These are phyloP conservation scores for Pinus tabuliformis DNA, from an alignment of 75 land plant genomes.

Conservation along the genomic window DNA sequence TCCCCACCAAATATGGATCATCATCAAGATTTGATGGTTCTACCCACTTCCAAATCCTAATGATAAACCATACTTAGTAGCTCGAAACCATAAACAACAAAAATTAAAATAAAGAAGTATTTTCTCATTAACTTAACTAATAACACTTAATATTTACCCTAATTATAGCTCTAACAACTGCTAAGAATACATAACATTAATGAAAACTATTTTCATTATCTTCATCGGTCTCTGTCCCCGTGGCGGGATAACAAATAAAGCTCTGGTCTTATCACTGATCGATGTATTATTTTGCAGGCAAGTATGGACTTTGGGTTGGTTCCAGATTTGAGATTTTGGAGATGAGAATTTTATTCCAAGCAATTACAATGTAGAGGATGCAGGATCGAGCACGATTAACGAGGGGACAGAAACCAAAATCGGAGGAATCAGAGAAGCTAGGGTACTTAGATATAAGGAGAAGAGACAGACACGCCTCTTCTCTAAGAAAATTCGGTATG, in stretches of 20 bases:
- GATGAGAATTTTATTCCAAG: background rate
- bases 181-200: no score
- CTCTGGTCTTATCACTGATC: background rate
- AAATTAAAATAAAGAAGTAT: no score
- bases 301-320: conserved; percentile 21
- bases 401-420: background rate
- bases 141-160: no score
- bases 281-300: conserved; percentile 9
- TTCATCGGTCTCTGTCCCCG: background rate
- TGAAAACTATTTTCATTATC: background rate
- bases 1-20: no score
- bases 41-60: no score
- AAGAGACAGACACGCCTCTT: conserved; percentile 57
- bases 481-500: conserved; percentile 54
- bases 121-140: no score
- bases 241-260: background rate
- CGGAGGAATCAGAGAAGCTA: conserved; percentile 39
- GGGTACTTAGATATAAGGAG: conserved; percentile 56
- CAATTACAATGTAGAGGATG: background rate
- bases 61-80: no score
- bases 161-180: no score
- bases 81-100: no score
- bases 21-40: no score
- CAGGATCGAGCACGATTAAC: background rate
- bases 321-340: conserved; percentile 14